These are phyloP conservation scores for Amphicarpaea edgeworthii DNA, from an alignment of 306 rosid species.

Conservation along the genomic window DNA sequence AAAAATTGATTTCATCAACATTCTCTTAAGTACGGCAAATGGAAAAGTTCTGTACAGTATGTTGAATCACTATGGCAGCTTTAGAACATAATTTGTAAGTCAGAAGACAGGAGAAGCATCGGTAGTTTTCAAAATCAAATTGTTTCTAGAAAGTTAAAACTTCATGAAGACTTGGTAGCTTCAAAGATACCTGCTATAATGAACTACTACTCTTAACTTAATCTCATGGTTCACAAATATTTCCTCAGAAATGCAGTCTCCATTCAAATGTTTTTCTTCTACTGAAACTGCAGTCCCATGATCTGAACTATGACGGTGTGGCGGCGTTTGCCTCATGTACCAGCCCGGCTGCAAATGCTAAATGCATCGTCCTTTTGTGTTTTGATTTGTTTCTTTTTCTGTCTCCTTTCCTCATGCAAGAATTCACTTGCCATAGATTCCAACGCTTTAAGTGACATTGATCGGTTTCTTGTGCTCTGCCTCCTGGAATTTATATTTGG, in stretches of 20 bases:
- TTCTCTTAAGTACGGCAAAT: constrained; percentile 1
- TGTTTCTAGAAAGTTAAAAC: constrained; percentile 28
- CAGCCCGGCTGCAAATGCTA: constrained; percentile 55
- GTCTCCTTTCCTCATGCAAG: constrained; percentile 50
- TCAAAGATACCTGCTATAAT: constrained; percentile 34
- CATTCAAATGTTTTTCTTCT: constrained; percentile 59
- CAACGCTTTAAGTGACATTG: constrained; percentile 63
- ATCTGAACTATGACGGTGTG: constrained; percentile 45
- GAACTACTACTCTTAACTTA: constrained; percentile 14
- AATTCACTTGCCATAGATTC: constrained; percentile 71
- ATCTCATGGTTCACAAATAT: constrained; percentile 46
- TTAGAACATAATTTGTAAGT: not conserved
- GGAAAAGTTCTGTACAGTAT: constrained; percentile 38
- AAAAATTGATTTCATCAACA: constrained; percentile 7
- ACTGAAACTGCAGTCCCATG: constrained; percentile 27
- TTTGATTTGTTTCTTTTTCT: constrained; percentile 36
- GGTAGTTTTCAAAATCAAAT: not conserved
- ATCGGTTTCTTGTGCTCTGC: constrained; percentile 78
- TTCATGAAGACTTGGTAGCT: constrained; percentile 18
- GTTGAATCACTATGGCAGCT: constrained; percentile 1
- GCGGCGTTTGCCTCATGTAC: constrained; percentile 45
- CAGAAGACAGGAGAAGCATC: constrained; percentile 29
- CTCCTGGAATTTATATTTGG: constrained; percentile 12
- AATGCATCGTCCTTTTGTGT: constrained; percentile 44
- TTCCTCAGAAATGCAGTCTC: constrained; percentile 41